Base-by-base conservation (phyloP, 345 rosid genomes). In the Psidium guajava region DNA sequence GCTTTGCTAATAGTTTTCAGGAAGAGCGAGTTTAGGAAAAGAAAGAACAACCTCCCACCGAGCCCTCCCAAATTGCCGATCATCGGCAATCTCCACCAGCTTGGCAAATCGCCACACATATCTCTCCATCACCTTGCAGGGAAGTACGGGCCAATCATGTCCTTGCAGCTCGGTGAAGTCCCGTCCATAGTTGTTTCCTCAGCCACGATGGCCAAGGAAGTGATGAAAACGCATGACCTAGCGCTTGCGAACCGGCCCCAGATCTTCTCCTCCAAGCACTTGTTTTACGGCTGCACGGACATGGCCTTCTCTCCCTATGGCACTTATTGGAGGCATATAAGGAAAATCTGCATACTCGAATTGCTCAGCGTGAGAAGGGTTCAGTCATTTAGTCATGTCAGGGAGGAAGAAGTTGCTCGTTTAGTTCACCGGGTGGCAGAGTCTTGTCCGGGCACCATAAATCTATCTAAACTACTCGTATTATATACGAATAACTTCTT, bases 11-110 rank as follows among this genome's bases (percentile, higher is more conserved):
- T 74, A 81, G 61, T 87, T 56, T 27, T 91, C 22, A 13, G 85
- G 20, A 85, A 59, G 83, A 56, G 28, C 12, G 88, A 86, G 40
- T 53, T 82, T 6, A 82, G 82, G 57, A 88, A 77, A 74, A 82
- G 77, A 56, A 85, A 88, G 47, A 87, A 81, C 40, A 90, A 89
- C 83, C 93, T 90, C 49, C 92, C 92, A 6, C 91, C 93, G 51
- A 82, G 92, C 77, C 95, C 93, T 42, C 69, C 69, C 82, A 85
- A 87, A 86, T 87, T 92, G 6, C 94, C 94, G 6, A 32, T 91
- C 82, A 74, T 92, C 4, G 92, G 95, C 36, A 92, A 92, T 86
- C 91, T 92, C 58, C 92, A 90, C 87, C 93, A 88, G 86, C 90
- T 91, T 6, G 86, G 86, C 6, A 85, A 82, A 77, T 25, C 61